Conservation (phyloP, 331 rosid genomes). For the Malus hybrid region DNA sequence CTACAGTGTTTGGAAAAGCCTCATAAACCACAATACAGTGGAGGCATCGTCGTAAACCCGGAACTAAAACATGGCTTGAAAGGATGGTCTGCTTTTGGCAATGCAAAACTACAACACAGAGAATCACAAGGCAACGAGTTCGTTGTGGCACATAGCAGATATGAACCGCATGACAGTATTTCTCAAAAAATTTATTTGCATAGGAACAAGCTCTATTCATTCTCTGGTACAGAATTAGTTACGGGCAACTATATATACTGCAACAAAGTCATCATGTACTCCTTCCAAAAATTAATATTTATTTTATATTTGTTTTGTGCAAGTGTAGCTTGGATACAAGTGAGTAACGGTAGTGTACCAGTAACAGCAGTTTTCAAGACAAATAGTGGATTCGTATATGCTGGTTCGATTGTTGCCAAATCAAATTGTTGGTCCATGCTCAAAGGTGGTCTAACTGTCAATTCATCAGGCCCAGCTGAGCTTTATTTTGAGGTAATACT, state of each 20-base stretch:
- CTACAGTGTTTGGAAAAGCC: slow-evolving; percentile 48
- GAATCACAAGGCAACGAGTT: slow-evolving; percentile 48
- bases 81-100: slow-evolving; percentile 51
- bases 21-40: slow-evolving; percentile 37
- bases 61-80: slow-evolving; percentile 45
- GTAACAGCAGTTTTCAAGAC: slow-evolving; percentile 41
- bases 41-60: slow-evolving; percentile 60
- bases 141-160: slow-evolving; percentile 49
- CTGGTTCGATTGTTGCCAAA: slow-evolving; percentile 38
- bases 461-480: slow-evolving; percentile 35
- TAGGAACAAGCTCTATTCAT: slow-evolving; percentile 34
- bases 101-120: slow-evolving; percentile 35
- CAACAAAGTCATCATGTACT: too few species aligned
- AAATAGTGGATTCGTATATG: slow-evolving; percentile 19
- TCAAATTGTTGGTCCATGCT: slow-evolving; percentile 71
- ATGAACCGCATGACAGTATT: slow-evolving; percentile 31
- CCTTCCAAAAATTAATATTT: background rate
- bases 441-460: slow-evolving; percentile 52
- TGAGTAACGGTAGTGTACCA: slow-evolving; percentile 21
- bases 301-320: background rate
- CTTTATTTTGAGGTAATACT: slow-evolving; percentile 54
- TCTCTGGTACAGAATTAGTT: slow-evolving; percentile 40
- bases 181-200: slow-evolving; percentile 44
- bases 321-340: slow-evolving; percentile 61
- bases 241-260: too few species aligned